Evolutionary conservation across 192 early-diverging fungal genomes (phyloP).

Genomic region (Linnemannia exigua): DNA sequence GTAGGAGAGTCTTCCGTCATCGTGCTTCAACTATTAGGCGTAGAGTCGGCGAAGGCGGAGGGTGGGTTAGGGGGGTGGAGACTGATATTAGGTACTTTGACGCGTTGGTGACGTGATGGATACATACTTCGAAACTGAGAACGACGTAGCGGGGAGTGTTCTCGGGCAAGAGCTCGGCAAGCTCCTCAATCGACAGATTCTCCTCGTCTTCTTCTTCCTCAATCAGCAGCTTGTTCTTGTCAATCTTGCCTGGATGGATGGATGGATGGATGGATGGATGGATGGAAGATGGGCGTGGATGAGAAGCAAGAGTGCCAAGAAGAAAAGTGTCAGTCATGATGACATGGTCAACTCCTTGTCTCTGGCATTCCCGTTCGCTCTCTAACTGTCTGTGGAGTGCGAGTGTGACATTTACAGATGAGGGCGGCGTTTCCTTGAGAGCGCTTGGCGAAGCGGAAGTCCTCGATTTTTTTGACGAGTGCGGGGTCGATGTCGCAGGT

Average conservation of each 20-base stretch:
- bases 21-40: constrained; percentile 60
- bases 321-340: background rate
- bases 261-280: constrained; percentile 5
- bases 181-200: constrained; percentile 58
- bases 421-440: constrained; percentile 65
- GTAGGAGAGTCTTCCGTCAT: constrained; percentile 77
- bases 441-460: constrained; percentile 67
- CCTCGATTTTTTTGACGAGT: constrained; percentile 61
- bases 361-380: background rate
- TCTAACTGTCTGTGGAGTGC: too few relatives aligned
- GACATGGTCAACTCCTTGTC: background rate
- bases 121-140: constrained; percentile 66
- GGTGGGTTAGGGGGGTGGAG: background rate
- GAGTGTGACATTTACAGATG: constrained; percentile 60
- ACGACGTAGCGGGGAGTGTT: constrained; percentile 74
- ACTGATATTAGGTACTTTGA: background rate
- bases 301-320: background rate
- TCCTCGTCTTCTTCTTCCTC: constrained; percentile 66
- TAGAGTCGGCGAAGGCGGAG: background rate
- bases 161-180: constrained; percentile 66
- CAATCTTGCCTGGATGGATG: constrained; percentile 63
- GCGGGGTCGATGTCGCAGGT: constrained; percentile 67
- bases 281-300: background rate
- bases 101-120: background rate
- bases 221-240: constrained; percentile 61